Conservation (phyloP, 495 filamentous ascomycete genomes). For the Neurospora cerealis region DNA sequence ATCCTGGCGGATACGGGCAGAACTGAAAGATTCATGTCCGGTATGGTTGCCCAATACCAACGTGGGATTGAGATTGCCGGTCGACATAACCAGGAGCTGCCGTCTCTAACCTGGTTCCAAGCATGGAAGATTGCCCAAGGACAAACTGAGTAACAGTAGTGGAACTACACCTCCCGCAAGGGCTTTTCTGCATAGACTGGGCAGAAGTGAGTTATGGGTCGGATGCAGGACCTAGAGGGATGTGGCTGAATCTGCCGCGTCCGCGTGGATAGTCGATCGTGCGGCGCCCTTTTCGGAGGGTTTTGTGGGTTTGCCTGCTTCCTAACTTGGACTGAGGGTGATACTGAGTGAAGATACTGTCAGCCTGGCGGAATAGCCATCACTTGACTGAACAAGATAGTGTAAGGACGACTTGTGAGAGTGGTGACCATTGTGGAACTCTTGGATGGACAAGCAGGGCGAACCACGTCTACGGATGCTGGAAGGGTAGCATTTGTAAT, state of each 20-base stretch:
- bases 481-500: constrained; percentile 20
- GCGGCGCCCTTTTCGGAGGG: constrained; percentile 14
- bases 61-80: constrained; percentile 12
- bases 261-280: neutral
- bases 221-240: constrained; percentile 4
- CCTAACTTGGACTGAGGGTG: constrained; percentile 9
- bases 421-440: constrained; percentile 8
- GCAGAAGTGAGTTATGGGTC: constrained; percentile 1
- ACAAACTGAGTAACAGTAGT: neutral
- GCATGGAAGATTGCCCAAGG: neutral
- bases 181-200: constrained; percentile 4
- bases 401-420: constrained; percentile 3
- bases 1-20: neutral
- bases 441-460: constrained; percentile 1
- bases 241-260: neutral
- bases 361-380: constrained; percentile 26
- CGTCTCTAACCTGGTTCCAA: neutral
- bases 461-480: constrained; percentile 2
- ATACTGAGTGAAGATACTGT: constrained; percentile 7
- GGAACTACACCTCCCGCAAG: constrained; percentile 7
- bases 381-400: constrained; percentile 1
- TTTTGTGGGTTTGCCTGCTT: constrained; percentile 10
- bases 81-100: neutral
- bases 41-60: neutral
- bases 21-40: neutral